Percentiles rank a stretch among this genome's conserved stretches.
Conservation (phyloP, 2,329 filamentous ascomycete genomes). For the Neofusicoccum sp. region DNA sequence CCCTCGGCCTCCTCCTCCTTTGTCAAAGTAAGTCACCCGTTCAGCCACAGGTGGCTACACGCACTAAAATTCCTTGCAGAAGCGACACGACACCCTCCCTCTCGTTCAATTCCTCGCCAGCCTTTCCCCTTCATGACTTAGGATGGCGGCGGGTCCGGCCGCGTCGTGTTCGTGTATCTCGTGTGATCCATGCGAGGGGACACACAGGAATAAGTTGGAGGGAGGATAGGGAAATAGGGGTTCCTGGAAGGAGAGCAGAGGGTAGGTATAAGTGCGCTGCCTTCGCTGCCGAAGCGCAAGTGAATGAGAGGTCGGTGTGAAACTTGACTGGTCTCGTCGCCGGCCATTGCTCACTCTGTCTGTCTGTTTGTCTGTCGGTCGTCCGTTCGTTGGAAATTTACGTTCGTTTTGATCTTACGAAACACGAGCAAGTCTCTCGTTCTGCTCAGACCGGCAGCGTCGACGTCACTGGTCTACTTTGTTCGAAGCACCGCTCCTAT, state of each 20-base stretch:
- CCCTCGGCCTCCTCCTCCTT: too few relatives aligned
- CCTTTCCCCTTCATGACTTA: not conserved
- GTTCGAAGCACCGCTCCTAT: not conserved
- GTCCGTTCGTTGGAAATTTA: not conserved
- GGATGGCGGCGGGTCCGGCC: too few relatives aligned
- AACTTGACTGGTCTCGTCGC: too few relatives aligned
- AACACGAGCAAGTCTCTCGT: not conserved
- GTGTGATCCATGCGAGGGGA: too few relatives aligned
- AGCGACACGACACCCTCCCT: not conserved
- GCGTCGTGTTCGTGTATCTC: slow-evolving; percentile 2
- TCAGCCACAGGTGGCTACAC: not conserved
- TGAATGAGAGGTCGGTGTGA: too few relatives aligned
- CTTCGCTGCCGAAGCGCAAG: too few relatives aligned
- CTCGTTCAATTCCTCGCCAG: too few relatives aligned
- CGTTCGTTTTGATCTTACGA: not conserved
- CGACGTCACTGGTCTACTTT: not conserved
- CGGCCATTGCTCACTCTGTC: too few relatives aligned
- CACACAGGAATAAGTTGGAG: too few relatives aligned
- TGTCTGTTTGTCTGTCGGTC: not conserved
- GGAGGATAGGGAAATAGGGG: too few relatives aligned
- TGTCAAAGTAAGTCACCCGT: not conserved
- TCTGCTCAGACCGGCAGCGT: not conserved
- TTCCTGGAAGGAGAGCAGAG: too few relatives aligned
- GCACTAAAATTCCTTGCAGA: not conserved
- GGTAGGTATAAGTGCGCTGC: too few relatives aligned